phyloP scores from a whole-genome alignment of 1,284 basidiomycete species.

The Anthracocystis setariae region DNA sequence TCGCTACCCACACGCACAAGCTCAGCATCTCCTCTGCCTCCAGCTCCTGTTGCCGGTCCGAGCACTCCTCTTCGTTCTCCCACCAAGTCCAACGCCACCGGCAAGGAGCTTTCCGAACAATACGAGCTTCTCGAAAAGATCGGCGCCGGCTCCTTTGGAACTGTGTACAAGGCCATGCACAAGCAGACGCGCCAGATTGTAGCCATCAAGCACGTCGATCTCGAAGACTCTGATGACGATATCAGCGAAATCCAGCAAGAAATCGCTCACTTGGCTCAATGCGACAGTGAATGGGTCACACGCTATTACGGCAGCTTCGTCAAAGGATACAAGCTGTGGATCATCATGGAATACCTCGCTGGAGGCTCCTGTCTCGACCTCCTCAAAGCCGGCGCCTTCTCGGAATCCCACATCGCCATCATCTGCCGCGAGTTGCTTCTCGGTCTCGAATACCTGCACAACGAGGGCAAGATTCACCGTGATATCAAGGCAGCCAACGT shows the following conservation, averaged over 20 bases:
- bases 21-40: slow-evolving; percentile 34
- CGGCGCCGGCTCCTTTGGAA: slow-evolving; percentile 96
- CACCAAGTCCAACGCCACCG: slow-evolving; percentile 39
- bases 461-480: slow-evolving; percentile 93
- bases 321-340: slow-evolving; percentile 96
- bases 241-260: slow-evolving; percentile 84
- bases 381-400: slow-evolving; percentile 87
- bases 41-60: slow-evolving; percentile 35
- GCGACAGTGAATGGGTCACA: slow-evolving; percentile 94
- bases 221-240: slow-evolving; percentile 69
- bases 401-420: slow-evolving; percentile 91
- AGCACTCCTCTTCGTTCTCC: slow-evolving; percentile 35
- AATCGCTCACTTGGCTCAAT: slow-evolving; percentile 92
- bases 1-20: slow-evolving; percentile 40
- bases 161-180: slow-evolving; percentile 91
- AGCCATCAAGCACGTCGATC: slow-evolving; percentile 92
- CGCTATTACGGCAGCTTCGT: slow-evolving; percentile 97
- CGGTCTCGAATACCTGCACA: slow-evolving; percentile 94
- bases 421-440: slow-evolving; percentile 90
- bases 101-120: slow-evolving; percentile 69
- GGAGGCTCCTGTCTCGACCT: slow-evolving; percentile 98
- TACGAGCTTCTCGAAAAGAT: slow-evolving; percentile 94
- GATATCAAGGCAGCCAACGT: slow-evolving; percentile 99
- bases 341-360: slow-evolving; percentile 98
- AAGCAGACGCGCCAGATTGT: slow-evolving; percentile 92